These are phyloP conservation scores for Corrigiola litoralis DNA, from an alignment of 179 eudicot genomes.

Conservation along the genomic window DNA sequence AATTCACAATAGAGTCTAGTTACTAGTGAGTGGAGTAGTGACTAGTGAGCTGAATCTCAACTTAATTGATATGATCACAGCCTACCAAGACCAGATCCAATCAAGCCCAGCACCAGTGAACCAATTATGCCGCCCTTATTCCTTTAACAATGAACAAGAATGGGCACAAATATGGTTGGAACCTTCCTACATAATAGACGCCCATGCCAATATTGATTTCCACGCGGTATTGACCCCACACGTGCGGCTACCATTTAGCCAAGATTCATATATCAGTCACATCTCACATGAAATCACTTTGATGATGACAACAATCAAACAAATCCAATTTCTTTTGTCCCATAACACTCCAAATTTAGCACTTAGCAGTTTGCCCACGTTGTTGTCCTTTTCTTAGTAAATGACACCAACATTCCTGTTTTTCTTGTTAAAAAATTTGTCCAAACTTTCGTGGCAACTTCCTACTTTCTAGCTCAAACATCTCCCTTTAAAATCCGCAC, in stretches of 20 bases:
- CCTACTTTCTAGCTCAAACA: not conserved
- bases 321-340: not conserved
- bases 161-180: not conserved
- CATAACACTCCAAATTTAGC: constrained; percentile 4
- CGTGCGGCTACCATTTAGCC: not conserved
- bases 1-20: too few species aligned
- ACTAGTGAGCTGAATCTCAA: too few species aligned
- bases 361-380: constrained; percentile 15
- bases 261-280: not conserved
- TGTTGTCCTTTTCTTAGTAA: constrained; percentile 16
- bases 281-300: not conserved
- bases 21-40: too few species aligned
- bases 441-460: constrained; percentile 8
- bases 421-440: not conserved
- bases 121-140: too few species aligned
- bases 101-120: not conserved
- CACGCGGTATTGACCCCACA: constrained; percentile 2
- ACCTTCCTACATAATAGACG: not conserved
- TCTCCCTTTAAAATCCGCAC: not conserved
- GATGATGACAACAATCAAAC: not conserved
- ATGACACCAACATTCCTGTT: not conserved
- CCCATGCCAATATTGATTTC: not conserved
- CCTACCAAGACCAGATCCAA: not conserved
- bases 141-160: not conserved
- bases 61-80: too few species aligned